Base-by-base conservation (phyloP, 805 yeast species). In the Danielia reshetovae region DNA sequence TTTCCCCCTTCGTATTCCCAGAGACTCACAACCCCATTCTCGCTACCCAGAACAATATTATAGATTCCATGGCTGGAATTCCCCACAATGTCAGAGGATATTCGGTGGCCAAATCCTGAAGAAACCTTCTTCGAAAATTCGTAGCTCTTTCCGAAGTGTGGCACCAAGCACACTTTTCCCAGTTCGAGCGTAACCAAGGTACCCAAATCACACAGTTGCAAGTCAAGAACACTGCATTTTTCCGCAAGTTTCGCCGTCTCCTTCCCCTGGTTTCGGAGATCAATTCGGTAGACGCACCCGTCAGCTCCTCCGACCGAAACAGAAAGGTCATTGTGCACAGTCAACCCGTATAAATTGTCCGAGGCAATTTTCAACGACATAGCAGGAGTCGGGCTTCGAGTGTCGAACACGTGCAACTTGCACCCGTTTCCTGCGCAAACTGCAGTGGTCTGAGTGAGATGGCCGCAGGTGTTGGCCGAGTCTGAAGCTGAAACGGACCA, bases 261-360 rank as follows among this genome's bases (percentile, higher is more conserved):
- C 16, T 30, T 29, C 8, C 30, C 22, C 29, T 29, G 44, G 32
- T 37, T 35, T 27, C 51, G 51, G 14, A 46, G 34, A 23, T 46
- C 51, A 17, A 43, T 37, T 11, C 38, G 24, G 30, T 45, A 35
- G 11, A 46, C 24, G 21, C 27, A 17, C n/a, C 51, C 51, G 19
- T 45, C 47, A 10, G 49, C 51, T 8, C 51, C 51, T 12, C 35
- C 49, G 21, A 39, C 25, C 18, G 28, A 40, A 4, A 46, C 24
- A 17, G 33, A 22, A 16, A 26, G 14, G 8, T 18, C 45, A 7
- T 19, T 9, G 22, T 27, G 36, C 30, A 28, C 45, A 14, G 49
- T 43, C 33, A 46, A 18, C 13, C 46, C 31, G 29, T 40, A 46
- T 25, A 46, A 18, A 27, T 45, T 45, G 33, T 46, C 51, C 5